Base-by-base conservation (phyloP, 2,329 filamentous ascomycete species). In the Aspergillus aculeatinus region DNA sequence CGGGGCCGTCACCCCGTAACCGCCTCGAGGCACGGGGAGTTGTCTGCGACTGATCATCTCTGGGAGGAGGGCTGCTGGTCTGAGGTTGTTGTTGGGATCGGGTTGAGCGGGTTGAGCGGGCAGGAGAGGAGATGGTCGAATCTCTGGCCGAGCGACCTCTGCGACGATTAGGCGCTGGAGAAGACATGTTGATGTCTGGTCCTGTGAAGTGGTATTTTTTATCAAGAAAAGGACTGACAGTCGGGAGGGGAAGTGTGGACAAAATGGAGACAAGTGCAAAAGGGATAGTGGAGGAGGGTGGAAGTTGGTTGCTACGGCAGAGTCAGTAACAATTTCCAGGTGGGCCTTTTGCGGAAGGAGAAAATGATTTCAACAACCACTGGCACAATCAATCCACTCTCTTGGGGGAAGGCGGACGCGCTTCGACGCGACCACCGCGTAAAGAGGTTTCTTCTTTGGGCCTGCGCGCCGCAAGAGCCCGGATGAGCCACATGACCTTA, bases 21-120 rank as follows among this genome's bases (percentile, higher is more conserved):
- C 79, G 70, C 62, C 79, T 70, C 48, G 78, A 73, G 49, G 77
- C 75, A 57, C 79, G 77, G 29, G 83, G 82, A 2, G 82, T 84
- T 54, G 75, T 65, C 58, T 76, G 73, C 48, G 68, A 64, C 31
- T 62, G 66, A 48, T 64, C 62, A 56, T 65, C 59, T n/a, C 51
- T 60, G 3, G 64, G 61, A 49, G 71, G 66, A 51, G 72, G 72
- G 70, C 76, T 75, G 68, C 72, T 73, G 39, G 68, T 61, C 21
- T 62, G 68, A 14, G 67, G 66, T 59, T 74, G 68, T 60, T 72
- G 75, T 62, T 67, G 74, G 53, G 67, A 73, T 63, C 53, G 68
- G 60, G 68, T 60, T 57, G 71, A 66, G 61, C 65, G 65, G 61
- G 69, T 65, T 60, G 73, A 70, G 63, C 68, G 67, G 62, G 74